Evolutionary conservation across 768 basidiomycete species (phyloP), one percentile per base, ranked within the genome.

Genomic region (Tephrocybe rancida): DNA sequence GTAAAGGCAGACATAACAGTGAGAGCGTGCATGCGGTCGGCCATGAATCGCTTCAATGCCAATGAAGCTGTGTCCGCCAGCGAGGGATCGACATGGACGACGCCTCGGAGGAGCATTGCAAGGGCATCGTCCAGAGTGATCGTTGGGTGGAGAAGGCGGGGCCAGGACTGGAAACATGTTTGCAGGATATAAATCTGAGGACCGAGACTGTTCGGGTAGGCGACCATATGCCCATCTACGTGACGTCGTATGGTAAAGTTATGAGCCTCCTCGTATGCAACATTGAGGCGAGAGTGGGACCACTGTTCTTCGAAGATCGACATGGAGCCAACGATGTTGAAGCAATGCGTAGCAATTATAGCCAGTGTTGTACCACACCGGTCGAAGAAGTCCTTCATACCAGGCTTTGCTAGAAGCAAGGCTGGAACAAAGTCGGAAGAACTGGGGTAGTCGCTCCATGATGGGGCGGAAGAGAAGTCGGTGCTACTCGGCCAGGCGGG

Each of bases 251-350:
- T 77, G 44, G 87, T 69, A 45, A 78, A 80, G 60, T 82, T 87
- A 59, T 86, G 83, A 2, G 83, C 74, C 62, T 95, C 90, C 59
- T 93, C 86, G 64, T 85, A 82, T 0, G 81, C 66, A 1, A 79
- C 76, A 57, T 78, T 80, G 44, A 86, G 69, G 42, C 85, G 83
- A 18, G 82, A 75, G 47, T 80, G 74, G 0, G 83, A 79, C 87
- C 88, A 92, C 60, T 92, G 88, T 7, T 95, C 89, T 53, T 97
- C 94, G 51, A 93, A 86, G 26, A 95, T 75, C 14, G 87, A 85
- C 86, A 95, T 90, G 32, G 76, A 71, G 1, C 89, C 90, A 6
- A 92, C 82, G 3, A 78, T 66, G 50, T 84, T 82, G 62, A 81
- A 80, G 62, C 86, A 91, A 6, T 81, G 60, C 3, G 71, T 71